Evolutionary conservation across 1,139 yeast genomes (phyloP), one percentile per base, ranked within the genome.

Genomic region (Yamadazyma triangularis): DNA sequence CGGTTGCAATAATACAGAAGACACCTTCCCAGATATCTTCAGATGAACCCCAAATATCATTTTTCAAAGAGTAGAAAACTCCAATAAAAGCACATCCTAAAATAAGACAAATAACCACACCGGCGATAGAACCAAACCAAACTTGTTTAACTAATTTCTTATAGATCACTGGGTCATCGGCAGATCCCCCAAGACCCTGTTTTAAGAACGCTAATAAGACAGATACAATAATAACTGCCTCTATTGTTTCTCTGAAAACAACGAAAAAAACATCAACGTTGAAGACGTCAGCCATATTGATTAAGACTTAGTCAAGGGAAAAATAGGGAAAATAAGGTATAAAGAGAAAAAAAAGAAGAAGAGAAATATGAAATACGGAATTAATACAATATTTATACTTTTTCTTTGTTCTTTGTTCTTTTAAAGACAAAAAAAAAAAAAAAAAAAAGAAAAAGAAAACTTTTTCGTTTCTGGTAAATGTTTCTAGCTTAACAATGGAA

Each of bases 21-120:
- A 80, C 70, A 50, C 95, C 95, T 60, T 87, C 96, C 83, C 94
- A 87, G 33, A 87, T 69, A 50, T 87, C 95, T 52, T 87, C 96
- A 27, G 93, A 77, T 26, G 65, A 53, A 13, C 85, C 60, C 95
- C 95, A 87, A 39, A 86, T 60, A 63, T 87, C 89, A 18, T 78
- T 72, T 30, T 85, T 85, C 22, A 85, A 65, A 13, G 78, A 57
- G 51, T 88, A 87, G 56, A 84, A 88, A 11, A 82, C 77, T 39
- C 83, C 86, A 47, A 88, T 84, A 58, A 87, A 85, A 8, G 79
- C 79, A 51, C 81, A 78, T 41, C 96, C 96, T 36, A 87, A 65
- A 31, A 77, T 53, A 38, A 86, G 55, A 65, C 95, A 86, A 20
- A 83, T 51, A 12, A 80, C 31, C 8, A 87, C 61, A 32, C 96